These are phyloP conservation scores for Phellopilus nigrolimitatus DNA, from an alignment of 1,284 basidiomycete genomes.

Conservation along the genomic window DNA sequence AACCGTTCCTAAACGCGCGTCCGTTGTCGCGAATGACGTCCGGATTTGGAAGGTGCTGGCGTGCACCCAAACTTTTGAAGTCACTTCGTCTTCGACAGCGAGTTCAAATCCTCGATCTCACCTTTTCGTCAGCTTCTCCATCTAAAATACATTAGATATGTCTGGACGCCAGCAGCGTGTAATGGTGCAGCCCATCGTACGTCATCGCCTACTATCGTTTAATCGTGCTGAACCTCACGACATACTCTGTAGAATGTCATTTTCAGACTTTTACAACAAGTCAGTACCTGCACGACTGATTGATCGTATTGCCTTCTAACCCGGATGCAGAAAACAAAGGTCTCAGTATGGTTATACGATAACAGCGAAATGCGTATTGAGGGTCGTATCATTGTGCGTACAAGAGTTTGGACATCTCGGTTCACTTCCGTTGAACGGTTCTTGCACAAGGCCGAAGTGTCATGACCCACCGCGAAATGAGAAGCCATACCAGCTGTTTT, in stretches of 20 bases:
- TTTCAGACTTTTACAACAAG: slow-evolving; percentile 96
- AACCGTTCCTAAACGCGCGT: slow-evolving; percentile 13
- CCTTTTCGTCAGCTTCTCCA: not conserved
- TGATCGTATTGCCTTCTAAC: slow-evolving; percentile 16
- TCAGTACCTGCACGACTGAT: slow-evolving; percentile 25
- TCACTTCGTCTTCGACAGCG: not conserved
- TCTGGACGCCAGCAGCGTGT: slow-evolving; percentile 88
- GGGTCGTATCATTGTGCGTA: slow-evolving; percentile 90
- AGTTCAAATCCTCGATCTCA: not conserved
- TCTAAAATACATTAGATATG: slow-evolving; percentile 49
- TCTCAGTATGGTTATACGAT: slow-evolving; percentile 96
- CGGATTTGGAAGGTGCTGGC: slow-evolving; percentile 10
- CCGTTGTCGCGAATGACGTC: slow-evolving; percentile 15
- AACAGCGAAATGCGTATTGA: slow-evolving; percentile 97
- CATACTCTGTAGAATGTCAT: slow-evolving; percentile 80
- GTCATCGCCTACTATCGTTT: slow-evolving; percentile 30
- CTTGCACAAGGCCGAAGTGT: not conserved
- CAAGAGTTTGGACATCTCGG: slow-evolving; percentile 17
- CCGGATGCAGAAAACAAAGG: slow-evolving; percentile 68
- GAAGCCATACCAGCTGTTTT: too few relatives aligned
- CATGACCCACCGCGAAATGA: not conserved
- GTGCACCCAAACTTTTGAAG: not conserved
- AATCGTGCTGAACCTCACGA: slow-evolving; percentile 16
- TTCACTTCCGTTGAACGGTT: slow-evolving; percentile 2
- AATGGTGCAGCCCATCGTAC: slow-evolving; percentile 97